phyloP scores from a whole-genome alignment of 805 yeast species.

The Scheffersomyces lignosus region DNA sequence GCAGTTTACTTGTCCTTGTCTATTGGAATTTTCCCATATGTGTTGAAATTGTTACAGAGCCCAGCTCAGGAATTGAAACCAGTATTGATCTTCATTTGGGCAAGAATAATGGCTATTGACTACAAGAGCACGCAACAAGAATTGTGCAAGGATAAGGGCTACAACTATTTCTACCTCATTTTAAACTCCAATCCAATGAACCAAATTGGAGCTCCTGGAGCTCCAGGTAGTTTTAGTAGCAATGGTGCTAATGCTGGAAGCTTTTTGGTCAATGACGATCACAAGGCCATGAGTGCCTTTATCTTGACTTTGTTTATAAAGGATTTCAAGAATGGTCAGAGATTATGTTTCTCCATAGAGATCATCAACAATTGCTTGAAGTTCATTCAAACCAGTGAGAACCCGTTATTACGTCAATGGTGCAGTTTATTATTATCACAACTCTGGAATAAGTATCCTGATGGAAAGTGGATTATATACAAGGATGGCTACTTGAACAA shows the following conservation, averaged over 20 bases:
- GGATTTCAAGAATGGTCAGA: conserved; percentile 77
- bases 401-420: conserved; percentile 92
- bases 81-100: conserved; percentile 94
- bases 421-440: conserved; percentile 77
- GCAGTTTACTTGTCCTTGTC: conserved; percentile 91
- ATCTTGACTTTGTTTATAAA: conserved; percentile 81
- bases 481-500: conserved; percentile 62
- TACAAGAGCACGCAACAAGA: conserved; percentile 88
- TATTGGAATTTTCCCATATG: conserved; percentile 95
- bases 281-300: conserved; percentile 94
- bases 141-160: conserved; percentile 86
- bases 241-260: conserved; percentile 16
- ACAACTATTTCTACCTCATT: conserved; percentile 80
- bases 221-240: conserved; percentile 25
- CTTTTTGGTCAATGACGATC: conserved; percentile 66
- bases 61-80: conserved; percentile 96
- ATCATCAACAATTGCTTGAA: conserved; percentile 64
- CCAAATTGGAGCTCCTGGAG: conserved; percentile 32
- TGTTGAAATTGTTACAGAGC: conserved; percentile 81
- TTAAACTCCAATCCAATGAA: conserved; percentile 46
- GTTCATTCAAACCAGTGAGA: conserved; percentile 70
- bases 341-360: conserved; percentile 73
- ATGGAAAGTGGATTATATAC: conserved; percentile 70
- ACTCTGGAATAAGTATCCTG: conserved; percentile 68
- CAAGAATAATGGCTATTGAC: conserved; percentile 95